Percentiles rank a stretch among this genome's conserved stretches.
These are phyloP conservation scores for Stereocaulon alpinum DNA, from an alignment of 495 filamentous ascomycete species.

Conservation along the genomic window DNA sequence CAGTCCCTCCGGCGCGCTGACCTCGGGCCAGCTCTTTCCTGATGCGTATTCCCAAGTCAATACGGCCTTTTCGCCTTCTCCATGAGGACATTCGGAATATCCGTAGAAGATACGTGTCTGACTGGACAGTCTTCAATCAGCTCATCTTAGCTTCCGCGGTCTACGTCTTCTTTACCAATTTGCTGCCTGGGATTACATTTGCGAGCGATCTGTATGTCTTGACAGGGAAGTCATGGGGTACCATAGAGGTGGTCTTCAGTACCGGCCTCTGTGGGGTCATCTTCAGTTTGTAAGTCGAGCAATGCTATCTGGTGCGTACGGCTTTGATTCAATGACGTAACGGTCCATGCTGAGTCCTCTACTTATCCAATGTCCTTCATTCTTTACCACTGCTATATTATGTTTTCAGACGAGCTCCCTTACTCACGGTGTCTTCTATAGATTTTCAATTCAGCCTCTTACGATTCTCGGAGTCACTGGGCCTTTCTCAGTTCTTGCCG, in stretches of 20 bases:
- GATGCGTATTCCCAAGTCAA: constrained; percentile 5
- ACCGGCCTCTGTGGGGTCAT: constrained; percentile 59
- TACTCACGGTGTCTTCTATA: background rate
- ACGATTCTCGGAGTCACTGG: constrained; percentile 65
- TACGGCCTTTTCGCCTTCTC: constrained; percentile 38
- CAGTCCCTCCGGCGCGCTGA: background rate
- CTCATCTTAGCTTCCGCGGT: constrained; percentile 60
- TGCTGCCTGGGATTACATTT: constrained; percentile 65
- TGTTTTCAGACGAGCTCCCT: background rate
- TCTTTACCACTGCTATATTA: background rate
- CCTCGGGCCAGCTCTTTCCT: background rate
- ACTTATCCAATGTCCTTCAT: no score
- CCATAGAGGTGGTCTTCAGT: constrained; percentile 62
- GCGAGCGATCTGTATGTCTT: constrained; percentile 57
- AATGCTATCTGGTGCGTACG: background rate
- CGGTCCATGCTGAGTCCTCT: background rate
- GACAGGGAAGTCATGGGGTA: constrained; percentile 57
- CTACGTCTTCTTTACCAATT: constrained; percentile 67
- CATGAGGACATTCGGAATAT: constrained; percentile 49
- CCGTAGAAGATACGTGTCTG: constrained; percentile 46
- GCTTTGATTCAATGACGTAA: background rate
- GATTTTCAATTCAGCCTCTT: constrained; percentile 56
- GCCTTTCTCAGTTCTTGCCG: constrained; percentile 62
- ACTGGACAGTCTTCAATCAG: constrained; percentile 63
- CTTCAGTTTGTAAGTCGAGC: constrained; percentile 47